These are phyloP conservation scores for Macrophomina tecta DNA, from an alignment of 2,329 filamentous ascomycete genomes.

Conservation along the genomic window DNA sequence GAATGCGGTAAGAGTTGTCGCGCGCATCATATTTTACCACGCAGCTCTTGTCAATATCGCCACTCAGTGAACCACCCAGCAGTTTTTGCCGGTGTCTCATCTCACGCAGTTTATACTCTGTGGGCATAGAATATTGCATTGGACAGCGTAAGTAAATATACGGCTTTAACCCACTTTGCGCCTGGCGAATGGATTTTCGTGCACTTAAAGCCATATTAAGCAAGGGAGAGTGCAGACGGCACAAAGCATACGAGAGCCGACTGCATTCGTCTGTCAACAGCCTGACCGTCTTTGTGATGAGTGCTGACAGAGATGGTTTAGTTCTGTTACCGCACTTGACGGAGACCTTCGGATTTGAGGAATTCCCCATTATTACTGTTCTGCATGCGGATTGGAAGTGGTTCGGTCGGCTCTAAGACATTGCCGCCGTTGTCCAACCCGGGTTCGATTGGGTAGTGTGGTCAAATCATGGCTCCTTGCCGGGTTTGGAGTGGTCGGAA, in stretches of 20 bases:
- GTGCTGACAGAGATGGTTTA: constrained; percentile 7
- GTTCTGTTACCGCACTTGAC: background rate
- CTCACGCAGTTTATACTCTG: too few relatives aligned
- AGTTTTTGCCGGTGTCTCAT: too few relatives aligned
- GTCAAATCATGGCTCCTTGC: background rate
- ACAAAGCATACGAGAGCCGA: background rate
- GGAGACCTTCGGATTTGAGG: background rate
- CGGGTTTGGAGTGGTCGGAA: background rate
- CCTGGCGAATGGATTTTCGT: too few relatives aligned
- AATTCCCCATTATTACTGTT: background rate
- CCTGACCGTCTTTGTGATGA: constrained; percentile 5
- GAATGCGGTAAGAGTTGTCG: too few relatives aligned
- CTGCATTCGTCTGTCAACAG: background rate
- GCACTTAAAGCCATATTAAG: background rate
- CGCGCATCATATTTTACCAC: too few relatives aligned
- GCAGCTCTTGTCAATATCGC: too few relatives aligned
- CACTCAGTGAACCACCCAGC: too few relatives aligned
- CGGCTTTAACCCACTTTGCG: background rate
- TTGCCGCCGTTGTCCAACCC: background rate
- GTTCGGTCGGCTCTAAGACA: too few relatives aligned
- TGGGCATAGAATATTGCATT: too few relatives aligned
- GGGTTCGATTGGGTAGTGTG: background rate
- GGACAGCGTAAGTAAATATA: too few relatives aligned
- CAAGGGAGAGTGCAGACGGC: background rate
- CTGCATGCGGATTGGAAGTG: background rate